Percentiles rank a stretch among this genome's conserved stretches.
phyloP scores from a whole-genome alignment of 768 basidiomycete genomes.

The Gloeostereum incarnatum region DNA sequence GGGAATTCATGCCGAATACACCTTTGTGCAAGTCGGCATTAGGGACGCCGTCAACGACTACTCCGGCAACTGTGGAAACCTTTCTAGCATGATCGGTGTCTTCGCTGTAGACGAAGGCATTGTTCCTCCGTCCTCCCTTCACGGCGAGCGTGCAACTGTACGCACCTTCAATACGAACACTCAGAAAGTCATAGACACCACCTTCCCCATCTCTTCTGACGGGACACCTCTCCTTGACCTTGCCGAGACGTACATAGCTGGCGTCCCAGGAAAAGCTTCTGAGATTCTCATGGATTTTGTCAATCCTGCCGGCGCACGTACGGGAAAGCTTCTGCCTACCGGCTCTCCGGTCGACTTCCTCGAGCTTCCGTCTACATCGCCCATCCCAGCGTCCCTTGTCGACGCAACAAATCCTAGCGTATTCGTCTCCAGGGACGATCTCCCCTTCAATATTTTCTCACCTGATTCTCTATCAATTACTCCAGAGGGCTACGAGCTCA shows the following conservation, averaged over 20 bases:
- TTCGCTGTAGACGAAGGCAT: conserved; percentile 64
- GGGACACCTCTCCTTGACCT: conserved; percentile 34
- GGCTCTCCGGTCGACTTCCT: conserved; percentile 38
- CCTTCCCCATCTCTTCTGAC: conserved; percentile 45
- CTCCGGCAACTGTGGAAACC: conserved; percentile 70
- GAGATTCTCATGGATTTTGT: conserved; percentile 59
- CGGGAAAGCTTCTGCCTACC: conserved; percentile 62
- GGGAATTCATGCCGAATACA: conserved; percentile 59
- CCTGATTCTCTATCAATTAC: conserved; percentile 5
- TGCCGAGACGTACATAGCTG: conserved; percentile 50
- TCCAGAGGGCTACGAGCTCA: conserved; percentile 13
- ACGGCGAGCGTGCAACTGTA: conserved; percentile 27
- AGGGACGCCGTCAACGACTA: conserved; percentile 53
- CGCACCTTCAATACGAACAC: conserved; percentile 69
- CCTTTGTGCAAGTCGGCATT: conserved; percentile 58
- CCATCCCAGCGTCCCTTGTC: conserved; percentile 41
- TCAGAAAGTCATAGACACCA: conserved; percentile 55
- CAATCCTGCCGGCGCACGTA: conserved; percentile 57
- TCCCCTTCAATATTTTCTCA: conserved; percentile 32
- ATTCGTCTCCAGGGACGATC: conserved; percentile 39
- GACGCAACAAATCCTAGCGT: conserved; percentile 75
- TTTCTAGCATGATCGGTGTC: conserved; percentile 64
- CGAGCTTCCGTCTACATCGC: conserved; percentile 15
- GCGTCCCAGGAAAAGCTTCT: conserved; percentile 59
- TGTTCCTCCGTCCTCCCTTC: conserved; percentile 5